Evolutionary conservation across 2,329 filamentous ascomycete genomes (phyloP).

Genomic region (Cercospora sp.): DNA sequence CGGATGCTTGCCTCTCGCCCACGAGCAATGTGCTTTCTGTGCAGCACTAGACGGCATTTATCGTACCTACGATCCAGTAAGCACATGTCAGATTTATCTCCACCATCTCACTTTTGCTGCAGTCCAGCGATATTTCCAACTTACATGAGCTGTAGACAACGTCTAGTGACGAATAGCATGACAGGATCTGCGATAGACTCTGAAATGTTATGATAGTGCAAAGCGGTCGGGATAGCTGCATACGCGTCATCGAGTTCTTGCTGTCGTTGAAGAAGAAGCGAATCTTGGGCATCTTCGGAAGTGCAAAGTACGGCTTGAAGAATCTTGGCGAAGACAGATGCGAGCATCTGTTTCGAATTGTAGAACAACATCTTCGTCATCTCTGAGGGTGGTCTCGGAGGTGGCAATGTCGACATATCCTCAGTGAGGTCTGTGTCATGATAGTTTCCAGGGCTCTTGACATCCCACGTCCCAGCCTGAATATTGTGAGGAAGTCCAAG

Average conservation of each 20-base stretch:
- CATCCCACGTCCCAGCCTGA: slow-evolving; percentile 44
- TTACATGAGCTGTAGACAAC: slow-evolving; percentile 19
- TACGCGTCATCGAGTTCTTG: slow-evolving; percentile 36
- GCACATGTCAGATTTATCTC: neutral
- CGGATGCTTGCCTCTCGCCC: slow-evolving; percentile 13
- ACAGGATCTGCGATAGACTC: slow-evolving; percentile 49
- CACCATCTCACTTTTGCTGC: neutral
- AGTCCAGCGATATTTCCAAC: neutral
- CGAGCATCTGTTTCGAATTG: slow-evolving; percentile 37
- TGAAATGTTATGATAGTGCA: slow-evolving; percentile 35
- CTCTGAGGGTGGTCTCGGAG: slow-evolving; percentile 28
- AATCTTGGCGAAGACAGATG: slow-evolving; percentile 38
- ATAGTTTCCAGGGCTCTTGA: slow-evolving; percentile 44
- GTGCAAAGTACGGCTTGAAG: slow-evolving; percentile 37
- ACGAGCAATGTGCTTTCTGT: slow-evolving; percentile 18
- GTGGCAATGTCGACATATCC: slow-evolving; percentile 37
- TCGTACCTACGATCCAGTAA: slow-evolving; percentile 4
- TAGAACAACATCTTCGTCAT: slow-evolving; percentile 35
- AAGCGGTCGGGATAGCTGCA: slow-evolving; percentile 32
- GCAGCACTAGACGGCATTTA: slow-evolving; percentile 29
- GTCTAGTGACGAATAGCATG: slow-evolving; percentile 53
- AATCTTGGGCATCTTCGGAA: slow-evolving; percentile 7
- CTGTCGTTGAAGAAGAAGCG: slow-evolving; percentile 34
- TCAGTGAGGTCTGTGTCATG: slow-evolving; percentile 45
- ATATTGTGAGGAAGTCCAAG: slow-evolving; percentile 50